Evolutionary conservation across 139 green algal species (phyloP).

Genomic region (Picochlorum sp.): DNA sequence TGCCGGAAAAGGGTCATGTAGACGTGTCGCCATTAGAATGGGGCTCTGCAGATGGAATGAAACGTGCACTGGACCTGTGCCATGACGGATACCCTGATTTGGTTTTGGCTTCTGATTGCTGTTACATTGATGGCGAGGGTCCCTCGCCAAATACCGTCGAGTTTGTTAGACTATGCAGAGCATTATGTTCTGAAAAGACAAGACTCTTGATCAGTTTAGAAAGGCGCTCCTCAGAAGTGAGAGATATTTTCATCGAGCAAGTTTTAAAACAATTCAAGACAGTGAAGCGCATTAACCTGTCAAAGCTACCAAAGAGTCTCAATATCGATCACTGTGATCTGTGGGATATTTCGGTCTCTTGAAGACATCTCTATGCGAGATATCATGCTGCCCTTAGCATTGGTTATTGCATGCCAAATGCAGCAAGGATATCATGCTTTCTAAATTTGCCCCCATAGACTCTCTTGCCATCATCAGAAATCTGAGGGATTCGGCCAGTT

Average conservation of each 20-base stretch:
- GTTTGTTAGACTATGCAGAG: conserved; percentile 33
- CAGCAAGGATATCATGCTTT: conserved; percentile 35
- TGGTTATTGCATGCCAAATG: conserved; percentile 34
- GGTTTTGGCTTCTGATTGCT: conserved; percentile 32
- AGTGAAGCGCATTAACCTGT: conserved; percentile 17
- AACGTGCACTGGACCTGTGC: not conserved
- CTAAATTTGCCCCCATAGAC: conserved; percentile 21
- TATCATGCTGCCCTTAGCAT: no score
- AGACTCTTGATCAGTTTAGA: conserved; percentile 30
- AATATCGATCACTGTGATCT: conserved; percentile 29
- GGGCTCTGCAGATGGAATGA: conserved; percentile 7
- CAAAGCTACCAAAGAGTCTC: conserved; percentile 5
- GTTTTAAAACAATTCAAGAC: conserved; percentile 8
- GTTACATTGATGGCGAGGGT: conserved; percentile 30
- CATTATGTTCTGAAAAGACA: conserved; percentile 23
- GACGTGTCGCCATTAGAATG: conserved; percentile 22
- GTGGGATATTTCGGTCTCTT: conserved; percentile 19
- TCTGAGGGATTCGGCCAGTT: conserved; percentile 39
- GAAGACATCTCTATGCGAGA: not conserved
- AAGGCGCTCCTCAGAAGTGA: conserved; percentile 26
- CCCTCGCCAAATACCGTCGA: conserved; percentile 15
- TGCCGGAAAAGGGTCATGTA: conserved; percentile 11
- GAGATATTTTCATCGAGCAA: conserved; percentile 15
- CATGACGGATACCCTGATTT: conserved; percentile 13
- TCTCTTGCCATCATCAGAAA: conserved; percentile 28